These are phyloP conservation scores for Panus rudis DNA, from an alignment of 768 basidiomycete species.

Conservation along the genomic window DNA sequence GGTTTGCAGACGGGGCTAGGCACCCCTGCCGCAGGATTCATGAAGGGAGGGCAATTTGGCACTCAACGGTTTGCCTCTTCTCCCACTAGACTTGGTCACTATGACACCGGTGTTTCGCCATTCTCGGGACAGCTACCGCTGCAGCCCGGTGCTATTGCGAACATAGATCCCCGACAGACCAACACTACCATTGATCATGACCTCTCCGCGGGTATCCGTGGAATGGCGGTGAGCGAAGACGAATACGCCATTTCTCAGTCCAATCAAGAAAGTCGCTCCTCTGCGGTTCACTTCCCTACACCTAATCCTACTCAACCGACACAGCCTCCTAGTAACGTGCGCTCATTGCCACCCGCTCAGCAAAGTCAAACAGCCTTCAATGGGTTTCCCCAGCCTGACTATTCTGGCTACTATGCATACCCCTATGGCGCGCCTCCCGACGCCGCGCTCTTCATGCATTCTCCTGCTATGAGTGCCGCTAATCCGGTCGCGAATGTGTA, in stretches of 20 bases:
- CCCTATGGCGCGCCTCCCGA: slow-evolving; percentile 45
- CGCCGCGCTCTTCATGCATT: slow-evolving; percentile 42
- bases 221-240: slow-evolving; percentile 53
- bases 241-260: slow-evolving; percentile 39
- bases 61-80: slow-evolving; percentile 44
- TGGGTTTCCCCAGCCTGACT: slow-evolving; percentile 49
- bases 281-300: too few relatives aligned
- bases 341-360: too few relatives aligned
- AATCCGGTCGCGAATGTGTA: slow-evolving; percentile 43
- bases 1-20: too few relatives aligned
- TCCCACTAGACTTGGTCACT: slow-evolving; percentile 33
- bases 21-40: too few relatives aligned
- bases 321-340: too few relatives aligned
- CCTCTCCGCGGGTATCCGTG: slow-evolving; percentile 49
- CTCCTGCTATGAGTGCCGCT: slow-evolving; percentile 35
- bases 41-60: slow-evolving; percentile 44
- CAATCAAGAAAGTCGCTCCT: too few relatives aligned
- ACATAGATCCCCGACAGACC: slow-evolving; percentile 11
- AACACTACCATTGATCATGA: slow-evolving; percentile 39
- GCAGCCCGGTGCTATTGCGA: slow-evolving; percentile 8
- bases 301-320: too few relatives aligned
- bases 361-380: slow-evolving; percentile 40
- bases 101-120: slow-evolving; percentile 25
- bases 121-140: slow-evolving; percentile 24
- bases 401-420: slow-evolving; percentile 53